Percentiles rank a stretch among this genome's conserved stretches.
Evolutionary conservation across 2,329 filamentous ascomycete genomes (phyloP).

Genomic region (Penicillium sp.): DNA sequence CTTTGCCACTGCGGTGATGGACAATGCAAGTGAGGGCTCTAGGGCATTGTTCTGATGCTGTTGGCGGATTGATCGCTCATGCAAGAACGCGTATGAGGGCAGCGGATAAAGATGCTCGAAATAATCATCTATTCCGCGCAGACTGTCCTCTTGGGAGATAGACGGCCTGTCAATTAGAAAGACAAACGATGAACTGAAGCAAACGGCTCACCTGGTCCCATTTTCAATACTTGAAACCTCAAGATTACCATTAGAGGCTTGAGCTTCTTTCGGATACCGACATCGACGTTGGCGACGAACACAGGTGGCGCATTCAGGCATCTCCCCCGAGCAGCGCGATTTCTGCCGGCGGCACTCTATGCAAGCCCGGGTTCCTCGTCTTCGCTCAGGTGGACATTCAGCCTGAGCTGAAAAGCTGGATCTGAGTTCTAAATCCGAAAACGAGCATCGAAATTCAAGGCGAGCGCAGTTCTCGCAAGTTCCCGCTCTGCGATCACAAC

Average conservation of each 20-base stretch:
- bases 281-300: not conserved
- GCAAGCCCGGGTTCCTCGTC: not conserved
- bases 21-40: conserved; percentile 9
- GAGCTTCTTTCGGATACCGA: not conserved
- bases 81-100: conserved; percentile 12
- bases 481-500: not conserved
- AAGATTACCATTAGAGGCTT: not conserved
- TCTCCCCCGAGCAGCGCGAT: not conserved
- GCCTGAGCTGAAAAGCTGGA: not conserved
- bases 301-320: not conserved
- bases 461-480: conserved; percentile 2
- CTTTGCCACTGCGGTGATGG: conserved; percentile 6
- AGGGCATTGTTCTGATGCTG: not conserved
- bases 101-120: conserved; percentile 17
- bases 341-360: not conserved
- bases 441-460: not conserved
- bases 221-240: not conserved
- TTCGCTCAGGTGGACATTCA: not conserved
- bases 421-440: not conserved
- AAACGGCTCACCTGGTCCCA: not conserved
- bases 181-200: not conserved
- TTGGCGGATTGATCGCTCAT: conserved; percentile 7
- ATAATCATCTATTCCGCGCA: conserved; percentile 1
- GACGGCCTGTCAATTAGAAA: not conserved
- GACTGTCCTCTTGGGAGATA: not conserved